Percentiles rank a stretch among this genome's conserved stretches.
Evolutionary conservation across 768 basidiomycete genomes (phyloP).

Genomic region (Cubamyces sp.): DNA sequence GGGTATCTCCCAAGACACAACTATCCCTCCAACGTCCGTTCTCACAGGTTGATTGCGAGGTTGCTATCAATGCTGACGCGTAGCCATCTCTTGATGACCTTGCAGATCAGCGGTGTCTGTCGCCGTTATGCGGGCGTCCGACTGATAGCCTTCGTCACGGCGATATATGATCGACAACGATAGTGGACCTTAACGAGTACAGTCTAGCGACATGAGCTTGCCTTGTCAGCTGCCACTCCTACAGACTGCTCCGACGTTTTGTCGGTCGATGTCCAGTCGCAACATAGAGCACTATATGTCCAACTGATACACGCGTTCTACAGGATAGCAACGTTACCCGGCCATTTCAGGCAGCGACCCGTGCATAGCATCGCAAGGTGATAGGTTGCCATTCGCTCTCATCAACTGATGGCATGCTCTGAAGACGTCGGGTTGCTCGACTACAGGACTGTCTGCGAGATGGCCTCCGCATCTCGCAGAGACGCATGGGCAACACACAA

Average conservation of each 20-base stretch:
- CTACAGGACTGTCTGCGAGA: slow-evolving; percentile 4
- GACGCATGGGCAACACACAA: too few relatives aligned
- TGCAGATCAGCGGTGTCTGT: slow-evolving; percentile 18
- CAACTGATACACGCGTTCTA: not conserved
- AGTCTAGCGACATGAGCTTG: too few relatives aligned
- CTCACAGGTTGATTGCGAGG: not conserved
- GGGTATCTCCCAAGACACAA: too few relatives aligned
- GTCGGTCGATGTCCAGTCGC: too few relatives aligned
- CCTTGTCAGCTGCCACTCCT: too few relatives aligned
- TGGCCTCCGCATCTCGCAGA: too few relatives aligned
- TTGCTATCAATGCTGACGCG: not conserved
- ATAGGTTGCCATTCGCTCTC: slow-evolving; percentile 2
- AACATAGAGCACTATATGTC: too few relatives aligned
- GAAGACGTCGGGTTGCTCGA: slow-evolving; percentile 11
- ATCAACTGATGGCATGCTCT: slow-evolving; percentile 24
- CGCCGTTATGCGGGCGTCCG: not conserved
- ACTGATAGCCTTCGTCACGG: not conserved
- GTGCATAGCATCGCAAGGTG: slow-evolving; percentile 1
- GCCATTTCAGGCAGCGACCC: not conserved
- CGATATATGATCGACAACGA: not conserved
- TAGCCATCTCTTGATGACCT: slow-evolving; percentile 2
- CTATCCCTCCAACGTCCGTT: not conserved
- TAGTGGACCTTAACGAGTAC: too few relatives aligned
- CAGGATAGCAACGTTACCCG: slow-evolving; percentile 2
- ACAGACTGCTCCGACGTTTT: too few relatives aligned